phyloP scores from a whole-genome alignment of 2,329 filamentous ascomycete genomes.

The Teratosphaeriaceae sp. region DNA sequence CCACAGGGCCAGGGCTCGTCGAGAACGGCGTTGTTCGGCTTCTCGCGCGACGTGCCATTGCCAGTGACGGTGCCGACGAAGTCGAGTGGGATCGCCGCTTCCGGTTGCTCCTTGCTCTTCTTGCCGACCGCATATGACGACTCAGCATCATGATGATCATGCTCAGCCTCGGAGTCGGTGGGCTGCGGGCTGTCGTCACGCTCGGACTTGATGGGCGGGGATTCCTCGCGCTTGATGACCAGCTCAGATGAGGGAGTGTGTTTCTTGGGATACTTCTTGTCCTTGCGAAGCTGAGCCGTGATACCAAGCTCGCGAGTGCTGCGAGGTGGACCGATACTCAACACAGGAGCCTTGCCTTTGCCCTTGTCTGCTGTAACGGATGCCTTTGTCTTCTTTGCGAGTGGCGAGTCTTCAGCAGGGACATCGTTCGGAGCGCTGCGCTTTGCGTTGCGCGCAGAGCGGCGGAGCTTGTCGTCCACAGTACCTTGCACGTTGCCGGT shows the following conservation, averaged over 20 bases:
- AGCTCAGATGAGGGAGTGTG: slow-evolving; percentile 2
- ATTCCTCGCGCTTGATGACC: background rate
- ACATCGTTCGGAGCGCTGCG: background rate
- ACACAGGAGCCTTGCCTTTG: slow-evolving; percentile 14
- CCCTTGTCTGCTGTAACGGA: slow-evolving; percentile 9
- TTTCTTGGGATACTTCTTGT: background rate
- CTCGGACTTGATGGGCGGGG: background rate
- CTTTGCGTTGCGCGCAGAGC: background rate
- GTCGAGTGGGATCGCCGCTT: slow-evolving; percentile 1
- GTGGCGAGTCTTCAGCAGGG: background rate
- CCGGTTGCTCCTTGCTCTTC: background rate
- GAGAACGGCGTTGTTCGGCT: slow-evolving; percentile 1
- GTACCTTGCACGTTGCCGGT: background rate
- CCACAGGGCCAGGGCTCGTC: slow-evolving; percentile 15
- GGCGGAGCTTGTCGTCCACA: background rate
- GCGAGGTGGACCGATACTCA: background rate
- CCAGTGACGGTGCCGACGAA: slow-evolving; percentile 4
- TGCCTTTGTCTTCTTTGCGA: slow-evolving; percentile 8
- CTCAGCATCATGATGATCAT: background rate
- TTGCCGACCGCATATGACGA: background rate
- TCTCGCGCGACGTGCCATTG: slow-evolving; percentile 5
- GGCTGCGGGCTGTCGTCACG: background rate
- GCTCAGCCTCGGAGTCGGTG: background rate
- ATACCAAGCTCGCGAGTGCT: background rate
- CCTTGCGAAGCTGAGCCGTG: background rate